Conservation (phyloP, 805 yeast species). For the Candida rishiriensis region DNA sequence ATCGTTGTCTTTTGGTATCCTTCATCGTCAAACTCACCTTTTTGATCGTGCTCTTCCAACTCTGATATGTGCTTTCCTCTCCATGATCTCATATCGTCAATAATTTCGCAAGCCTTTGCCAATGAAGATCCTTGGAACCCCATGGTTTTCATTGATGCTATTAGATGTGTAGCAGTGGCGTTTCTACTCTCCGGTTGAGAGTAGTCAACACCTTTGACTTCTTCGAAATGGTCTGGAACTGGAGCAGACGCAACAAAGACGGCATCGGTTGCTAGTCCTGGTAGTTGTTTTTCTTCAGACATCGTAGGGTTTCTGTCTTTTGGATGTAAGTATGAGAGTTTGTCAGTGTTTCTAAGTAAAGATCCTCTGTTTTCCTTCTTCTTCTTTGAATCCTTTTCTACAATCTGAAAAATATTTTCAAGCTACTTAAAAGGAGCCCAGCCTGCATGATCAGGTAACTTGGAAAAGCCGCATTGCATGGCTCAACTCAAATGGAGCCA, state of each 20-base stretch:
- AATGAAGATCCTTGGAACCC: constrained; percentile 94
- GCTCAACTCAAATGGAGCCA: no score
- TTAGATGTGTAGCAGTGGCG: constrained; percentile 73
- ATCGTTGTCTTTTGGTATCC: constrained; percentile 85
- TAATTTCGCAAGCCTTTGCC: constrained; percentile 86
- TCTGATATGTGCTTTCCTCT: constrained; percentile 74
- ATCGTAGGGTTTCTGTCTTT: no score
- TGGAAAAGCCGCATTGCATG: no score
- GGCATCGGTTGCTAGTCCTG: constrained; percentile 82
- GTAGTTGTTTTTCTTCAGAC: constrained; percentile 33
- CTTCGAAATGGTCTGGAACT: constrained; percentile 72
- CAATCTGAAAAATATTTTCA: no score
- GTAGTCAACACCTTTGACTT: constrained; percentile 88
- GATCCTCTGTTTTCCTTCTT: no score
- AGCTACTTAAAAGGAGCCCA: no score
- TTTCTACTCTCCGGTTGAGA: constrained; percentile 70
- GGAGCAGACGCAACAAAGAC: constrained; percentile 84
- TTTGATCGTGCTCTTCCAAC: constrained; percentile 63
- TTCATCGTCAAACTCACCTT: constrained; percentile 71
- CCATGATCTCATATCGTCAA: constrained; percentile 90
- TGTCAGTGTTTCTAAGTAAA: no score
- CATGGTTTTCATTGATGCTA: constrained; percentile 85
- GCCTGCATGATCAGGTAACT: no score
- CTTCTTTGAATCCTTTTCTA: no score
- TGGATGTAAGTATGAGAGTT: no score